Conservation (phyloP, 176 grass and related monocot species). For the Canna indica region DNA sequence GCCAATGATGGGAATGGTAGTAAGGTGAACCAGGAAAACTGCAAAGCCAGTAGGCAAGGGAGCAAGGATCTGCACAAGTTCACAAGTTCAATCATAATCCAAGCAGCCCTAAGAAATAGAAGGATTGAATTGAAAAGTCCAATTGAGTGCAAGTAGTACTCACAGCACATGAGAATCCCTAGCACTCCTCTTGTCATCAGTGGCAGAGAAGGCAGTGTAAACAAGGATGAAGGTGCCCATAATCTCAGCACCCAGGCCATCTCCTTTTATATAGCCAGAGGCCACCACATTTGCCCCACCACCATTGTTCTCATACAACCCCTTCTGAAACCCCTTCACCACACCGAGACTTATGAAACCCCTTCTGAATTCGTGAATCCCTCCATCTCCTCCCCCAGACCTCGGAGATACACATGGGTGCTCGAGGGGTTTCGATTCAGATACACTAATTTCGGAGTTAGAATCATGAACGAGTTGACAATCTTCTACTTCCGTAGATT, state of each 20-base stretch:
- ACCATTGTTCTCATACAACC: conserved; percentile 35
- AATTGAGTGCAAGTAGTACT: not conserved
- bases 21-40: conserved; percentile 84
- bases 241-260: too few relatives aligned
- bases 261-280: conserved; percentile 52
- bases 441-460: not conserved
- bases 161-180: conserved; percentile 70
- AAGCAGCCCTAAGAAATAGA: not conserved
- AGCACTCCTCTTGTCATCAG: conserved; percentile 73
- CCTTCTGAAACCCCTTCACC: too few relatives aligned
- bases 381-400: conserved; percentile 35
- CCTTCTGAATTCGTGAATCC: conserved; percentile 58
- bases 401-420: conserved; percentile 34
- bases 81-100: not conserved
- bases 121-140: too few relatives aligned
- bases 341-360: conserved; percentile 50
- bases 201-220: too few relatives aligned
- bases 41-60: conserved; percentile 82
- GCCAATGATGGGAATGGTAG: conserved; percentile 85
- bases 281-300: conserved; percentile 64
- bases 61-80: too few relatives aligned
- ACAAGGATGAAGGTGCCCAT: too few relatives aligned
- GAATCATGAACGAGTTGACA: not conserved
- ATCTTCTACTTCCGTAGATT: not conserved
- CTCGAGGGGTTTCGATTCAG: not conserved